Percentiles rank a stretch among this genome's conserved stretches.
phyloP scores from a whole-genome alignment of 352 stramenopile genomes.

The Pythium biforme region DNA sequence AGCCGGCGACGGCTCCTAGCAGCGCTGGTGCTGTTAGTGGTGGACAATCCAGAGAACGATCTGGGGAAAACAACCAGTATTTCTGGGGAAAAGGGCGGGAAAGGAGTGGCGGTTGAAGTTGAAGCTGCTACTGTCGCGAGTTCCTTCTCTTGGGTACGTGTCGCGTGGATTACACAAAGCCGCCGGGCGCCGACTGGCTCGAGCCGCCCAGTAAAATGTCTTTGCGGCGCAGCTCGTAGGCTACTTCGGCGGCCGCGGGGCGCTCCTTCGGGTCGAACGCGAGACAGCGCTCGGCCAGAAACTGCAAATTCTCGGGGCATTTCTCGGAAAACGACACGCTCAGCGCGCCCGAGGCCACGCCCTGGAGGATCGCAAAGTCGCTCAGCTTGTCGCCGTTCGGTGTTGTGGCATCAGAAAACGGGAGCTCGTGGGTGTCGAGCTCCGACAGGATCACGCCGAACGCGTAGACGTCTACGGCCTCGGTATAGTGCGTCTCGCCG shows the following conservation, averaged over 20 bases:
- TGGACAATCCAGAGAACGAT: not conserved
- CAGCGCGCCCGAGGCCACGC: slow-evolving; percentile 44
- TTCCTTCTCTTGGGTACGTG: not conserved
- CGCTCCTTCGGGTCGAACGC: slow-evolving; percentile 49
- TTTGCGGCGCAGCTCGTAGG: slow-evolving; percentile 57
- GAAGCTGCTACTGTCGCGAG: slow-evolving; percentile 8
- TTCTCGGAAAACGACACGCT: slow-evolving; percentile 36
- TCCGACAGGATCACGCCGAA: slow-evolving; percentile 72
- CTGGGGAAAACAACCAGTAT: not conserved
- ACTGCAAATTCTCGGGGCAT: slow-evolving; percentile 45
- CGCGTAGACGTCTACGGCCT: slow-evolving; percentile 66
- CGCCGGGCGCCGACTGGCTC: slow-evolving; percentile 11
- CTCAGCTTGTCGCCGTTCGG: slow-evolving; percentile 41
- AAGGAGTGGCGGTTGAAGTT: not conserved
- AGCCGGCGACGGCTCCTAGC: no score
- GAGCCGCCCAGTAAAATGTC: slow-evolving; percentile 40
- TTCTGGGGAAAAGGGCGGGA: not conserved
- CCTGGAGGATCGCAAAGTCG: slow-evolving; percentile 60
- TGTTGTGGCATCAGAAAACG: slow-evolving; percentile 42
- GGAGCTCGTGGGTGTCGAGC: slow-evolving; percentile 67
- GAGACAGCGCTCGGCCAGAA: slow-evolving; percentile 52
- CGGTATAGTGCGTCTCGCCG: slow-evolving; percentile 58
- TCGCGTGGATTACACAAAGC: slow-evolving; percentile 19
- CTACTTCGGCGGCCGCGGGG: slow-evolving; percentile 50
- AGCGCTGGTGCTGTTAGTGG: no score